phyloP scores from a whole-genome alignment of 1,284 basidiomycete species.

The Apiotrichum mycotoxinovorans region DNA sequence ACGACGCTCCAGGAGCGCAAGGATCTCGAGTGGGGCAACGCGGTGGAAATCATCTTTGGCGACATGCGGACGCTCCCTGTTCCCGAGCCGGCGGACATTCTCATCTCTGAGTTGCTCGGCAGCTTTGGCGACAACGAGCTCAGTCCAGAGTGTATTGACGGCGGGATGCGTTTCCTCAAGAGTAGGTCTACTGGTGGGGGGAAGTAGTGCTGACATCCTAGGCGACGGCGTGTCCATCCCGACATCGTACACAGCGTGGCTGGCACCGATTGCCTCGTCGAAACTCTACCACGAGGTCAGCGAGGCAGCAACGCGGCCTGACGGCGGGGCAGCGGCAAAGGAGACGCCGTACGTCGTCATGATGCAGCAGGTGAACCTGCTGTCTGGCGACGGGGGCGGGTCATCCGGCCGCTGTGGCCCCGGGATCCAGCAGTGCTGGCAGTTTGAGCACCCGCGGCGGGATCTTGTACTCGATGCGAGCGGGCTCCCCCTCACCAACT shows the following conservation, averaged over 20 bases:
- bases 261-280: slow-evolving; percentile 88
- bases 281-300: slow-evolving; percentile 79
- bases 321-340: slow-evolving; percentile 55
- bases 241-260: slow-evolving; percentile 87
- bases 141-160: slow-evolving; percentile 94
- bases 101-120: slow-evolving; percentile 93
- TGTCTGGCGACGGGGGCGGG: slow-evolving; percentile 65
- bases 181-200: slow-evolving; percentile 38
- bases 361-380: slow-evolving; percentile 85
- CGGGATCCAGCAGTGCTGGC: slow-evolving; percentile 92
- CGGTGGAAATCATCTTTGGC: slow-evolving; percentile 78
- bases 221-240: slow-evolving; percentile 94
- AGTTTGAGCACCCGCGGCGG: slow-evolving; percentile 86
- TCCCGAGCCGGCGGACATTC: slow-evolving; percentile 82
- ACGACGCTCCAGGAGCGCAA: slow-evolving; percentile 85
- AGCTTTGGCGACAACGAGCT: slow-evolving; percentile 99
- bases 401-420: slow-evolving; percentile 65
- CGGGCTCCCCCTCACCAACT: slow-evolving; percentile 79
- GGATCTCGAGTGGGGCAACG: slow-evolving; percentile 74
- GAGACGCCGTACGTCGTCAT: slow-evolving; percentile 99
- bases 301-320: slow-evolving; percentile 49
- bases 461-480: slow-evolving; percentile 68
- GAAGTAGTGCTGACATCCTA: slow-evolving; percentile 40
- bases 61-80: slow-evolving; percentile 85
- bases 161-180: slow-evolving; percentile 87